Conservation (phyloP, 2,329 filamentous ascomycete genomes). For the Penicillium sp. region DNA sequence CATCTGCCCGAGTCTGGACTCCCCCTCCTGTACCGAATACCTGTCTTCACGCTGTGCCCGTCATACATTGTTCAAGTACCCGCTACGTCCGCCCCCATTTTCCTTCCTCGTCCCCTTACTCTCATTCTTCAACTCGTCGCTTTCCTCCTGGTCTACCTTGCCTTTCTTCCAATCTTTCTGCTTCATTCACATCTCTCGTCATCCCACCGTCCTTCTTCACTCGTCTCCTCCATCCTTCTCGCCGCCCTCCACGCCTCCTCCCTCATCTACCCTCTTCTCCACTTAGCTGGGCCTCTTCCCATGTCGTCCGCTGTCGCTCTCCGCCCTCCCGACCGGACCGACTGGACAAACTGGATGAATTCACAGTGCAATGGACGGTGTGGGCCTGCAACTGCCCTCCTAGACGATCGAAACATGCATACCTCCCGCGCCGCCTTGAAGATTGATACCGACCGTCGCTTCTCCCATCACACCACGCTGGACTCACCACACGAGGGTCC, state of each 20-base stretch:
- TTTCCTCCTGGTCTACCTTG: neutral
- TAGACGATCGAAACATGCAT: conserved; percentile 40
- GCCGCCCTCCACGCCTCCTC: conserved; percentile 1
- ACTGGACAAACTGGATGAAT: conserved; percentile 45
- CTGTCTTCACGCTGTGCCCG: neutral
- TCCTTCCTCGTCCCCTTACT: conserved; percentile 30
- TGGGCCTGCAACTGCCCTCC: conserved; percentile 33
- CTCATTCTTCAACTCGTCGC: conserved; percentile 24
- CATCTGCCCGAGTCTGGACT: conserved; percentile 26
- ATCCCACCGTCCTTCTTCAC: neutral
- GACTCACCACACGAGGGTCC: conserved; percentile 18
- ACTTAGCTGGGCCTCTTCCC: conserved; percentile 9
- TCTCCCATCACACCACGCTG: conserved; percentile 31
- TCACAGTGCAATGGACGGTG: conserved; percentile 41
- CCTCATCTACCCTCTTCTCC: conserved; percentile 9
- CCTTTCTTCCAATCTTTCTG: neutral
- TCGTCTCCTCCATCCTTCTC: conserved; percentile 24
- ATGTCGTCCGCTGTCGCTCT: conserved; percentile 27
- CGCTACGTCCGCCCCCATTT: conserved; percentile 15
- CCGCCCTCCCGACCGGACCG: conserved; percentile 28
- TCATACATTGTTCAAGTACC: conserved; percentile 20
- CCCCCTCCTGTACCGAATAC: conserved; percentile 22
- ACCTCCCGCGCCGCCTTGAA: conserved; percentile 32
- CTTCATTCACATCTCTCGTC: neutral
- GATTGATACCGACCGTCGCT: conserved; percentile 31